A percentile compares a stretch with the other conserved stretches of the same genome.
Evolutionary conservation across 345 rosid species (phyloP).

Genomic region (Limnanthes douglasii): DNA sequence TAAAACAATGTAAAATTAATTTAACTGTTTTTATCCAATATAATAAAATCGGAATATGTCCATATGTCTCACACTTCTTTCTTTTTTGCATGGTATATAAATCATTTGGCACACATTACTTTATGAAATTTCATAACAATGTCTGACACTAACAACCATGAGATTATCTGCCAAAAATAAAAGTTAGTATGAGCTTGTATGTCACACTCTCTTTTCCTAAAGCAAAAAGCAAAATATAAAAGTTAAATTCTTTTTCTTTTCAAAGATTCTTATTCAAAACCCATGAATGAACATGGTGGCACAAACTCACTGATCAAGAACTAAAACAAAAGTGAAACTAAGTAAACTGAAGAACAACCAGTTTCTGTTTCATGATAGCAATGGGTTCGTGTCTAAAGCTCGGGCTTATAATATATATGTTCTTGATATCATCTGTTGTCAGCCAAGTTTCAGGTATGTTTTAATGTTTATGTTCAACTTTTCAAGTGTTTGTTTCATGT

Average conservation of each 20-base stretch:
- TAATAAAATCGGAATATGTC: too few relatives aligned
- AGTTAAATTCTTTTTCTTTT: constrained; percentile 5
- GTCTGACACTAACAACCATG: too few relatives aligned
- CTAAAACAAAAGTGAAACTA: too few relatives aligned
- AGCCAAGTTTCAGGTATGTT: constrained; percentile 48
- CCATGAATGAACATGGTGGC: constrained; percentile 17
- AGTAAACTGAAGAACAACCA: constrained; percentile 5
- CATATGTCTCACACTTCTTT: too few relatives aligned
- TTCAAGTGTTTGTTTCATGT: constrained; percentile 1
- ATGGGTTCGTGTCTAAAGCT: constrained; percentile 41
- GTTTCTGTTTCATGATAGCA: too few relatives aligned
- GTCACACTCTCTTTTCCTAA: constrained; percentile 1
- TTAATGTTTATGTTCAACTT: constrained; percentile 7
- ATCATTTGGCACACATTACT: too few relatives aligned
- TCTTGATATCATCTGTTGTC: constrained; percentile 20
- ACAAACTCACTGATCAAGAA: constrained; percentile 12
- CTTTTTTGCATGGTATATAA: too few relatives aligned
- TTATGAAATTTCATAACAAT: too few relatives aligned
- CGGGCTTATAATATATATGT: constrained; percentile 15
- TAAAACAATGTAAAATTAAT: too few relatives aligned
- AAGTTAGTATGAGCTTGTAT: too few relatives aligned
- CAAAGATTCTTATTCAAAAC: not conserved
- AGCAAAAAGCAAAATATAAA: constrained; percentile 6
- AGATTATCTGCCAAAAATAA: too few relatives aligned
- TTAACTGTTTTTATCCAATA: too few relatives aligned